Evolutionary conservation across 139 green algal species (phyloP).

Genomic region (Marvania coccoides): DNA sequence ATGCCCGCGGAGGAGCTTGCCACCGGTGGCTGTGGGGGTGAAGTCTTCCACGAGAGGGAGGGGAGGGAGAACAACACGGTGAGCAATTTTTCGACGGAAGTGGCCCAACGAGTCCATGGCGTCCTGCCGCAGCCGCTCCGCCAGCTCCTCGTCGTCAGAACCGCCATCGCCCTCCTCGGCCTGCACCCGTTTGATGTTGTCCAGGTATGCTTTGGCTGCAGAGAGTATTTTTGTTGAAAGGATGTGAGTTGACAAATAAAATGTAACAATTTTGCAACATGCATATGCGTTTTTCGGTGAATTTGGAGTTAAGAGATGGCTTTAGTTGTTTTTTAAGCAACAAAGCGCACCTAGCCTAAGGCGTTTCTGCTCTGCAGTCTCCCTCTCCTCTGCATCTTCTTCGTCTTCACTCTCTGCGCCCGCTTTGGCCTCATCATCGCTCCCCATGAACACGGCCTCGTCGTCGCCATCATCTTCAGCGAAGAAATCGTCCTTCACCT

Average conservation of each 20-base stretch:
- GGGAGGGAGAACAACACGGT: slow-evolving; percentile 35
- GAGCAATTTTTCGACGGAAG: slow-evolving; percentile 42
- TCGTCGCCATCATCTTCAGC: slow-evolving; percentile 41
- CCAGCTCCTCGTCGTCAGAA: slow-evolving; percentile 29
- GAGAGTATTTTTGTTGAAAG: background rate
- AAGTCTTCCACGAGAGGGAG: slow-evolving; percentile 6
- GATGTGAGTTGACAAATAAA: background rate
- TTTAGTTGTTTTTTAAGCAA: background rate
- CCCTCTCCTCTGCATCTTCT: slow-evolving; percentile 38
- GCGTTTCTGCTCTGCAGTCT: slow-evolving; percentile 79
- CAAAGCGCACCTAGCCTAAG: slow-evolving; percentile 51
- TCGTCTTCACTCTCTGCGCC: slow-evolving; percentile 17
- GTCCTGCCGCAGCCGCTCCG: slow-evolving; percentile 34
- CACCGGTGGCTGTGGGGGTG: slow-evolving; percentile 8
- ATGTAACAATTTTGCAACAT: background rate
- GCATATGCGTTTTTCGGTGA: background rate
- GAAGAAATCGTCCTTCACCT: slow-evolving; percentile 26
- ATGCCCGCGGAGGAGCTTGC: slow-evolving; percentile 31
- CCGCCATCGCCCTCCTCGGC: slow-evolving; percentile 25
- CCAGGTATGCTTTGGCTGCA: slow-evolving; percentile 71
- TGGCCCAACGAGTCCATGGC: slow-evolving; percentile 43
- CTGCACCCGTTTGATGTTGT: slow-evolving; percentile 33
- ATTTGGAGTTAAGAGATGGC: background rate
- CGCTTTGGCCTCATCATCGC: slow-evolving; percentile 1
- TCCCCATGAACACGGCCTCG: slow-evolving; percentile 3